Percentiles rank a stretch among this genome's conserved stretches.
phyloP scores from a whole-genome alignment of 2,329 filamentous ascomycete genomes.

The Magnaporthiopsis rhizophila region DNA sequence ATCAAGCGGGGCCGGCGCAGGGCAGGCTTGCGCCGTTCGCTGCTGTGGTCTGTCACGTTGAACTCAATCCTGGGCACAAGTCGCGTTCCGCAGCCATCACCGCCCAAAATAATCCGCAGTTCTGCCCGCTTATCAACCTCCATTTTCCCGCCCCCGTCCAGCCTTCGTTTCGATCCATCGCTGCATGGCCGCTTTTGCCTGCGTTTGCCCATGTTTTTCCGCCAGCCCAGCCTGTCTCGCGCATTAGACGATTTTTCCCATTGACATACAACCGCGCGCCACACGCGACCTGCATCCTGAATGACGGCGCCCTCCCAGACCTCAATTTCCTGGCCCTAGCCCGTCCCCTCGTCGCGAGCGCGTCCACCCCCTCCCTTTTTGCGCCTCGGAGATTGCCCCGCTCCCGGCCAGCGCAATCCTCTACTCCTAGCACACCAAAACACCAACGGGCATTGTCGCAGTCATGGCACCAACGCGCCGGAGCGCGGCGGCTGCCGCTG shows the following conservation, averaged over 20 bases:
- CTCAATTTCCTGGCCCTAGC: neutral
- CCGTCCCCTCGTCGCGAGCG: slow-evolving; percentile 4
- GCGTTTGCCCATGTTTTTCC: neutral
- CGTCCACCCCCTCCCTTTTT: neutral
- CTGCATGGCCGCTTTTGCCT: neutral
- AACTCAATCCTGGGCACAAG: neutral
- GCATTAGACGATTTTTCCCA: neutral
- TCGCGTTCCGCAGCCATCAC: neutral
- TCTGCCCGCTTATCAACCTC: neutral
- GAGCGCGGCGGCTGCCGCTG: slow-evolving; percentile 3
- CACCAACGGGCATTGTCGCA: neutral
- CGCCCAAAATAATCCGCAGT: neutral
- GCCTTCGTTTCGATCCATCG: neutral
- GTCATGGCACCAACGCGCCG: slow-evolving; percentile 8
- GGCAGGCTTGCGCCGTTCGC: neutral
- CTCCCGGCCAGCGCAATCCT: neutral
- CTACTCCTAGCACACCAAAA: neutral
- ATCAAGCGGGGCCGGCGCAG: neutral
- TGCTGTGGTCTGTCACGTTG: neutral
- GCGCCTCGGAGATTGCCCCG: neutral
- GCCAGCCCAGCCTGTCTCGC: neutral
- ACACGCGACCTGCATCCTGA: neutral
- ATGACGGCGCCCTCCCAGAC: neutral
- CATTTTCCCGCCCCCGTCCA: neutral
- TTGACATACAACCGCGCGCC: neutral